Evolutionary conservation across 768 basidiomycete species (phyloP).

Genomic region (Rhodotorula sphaerocarpa): DNA sequence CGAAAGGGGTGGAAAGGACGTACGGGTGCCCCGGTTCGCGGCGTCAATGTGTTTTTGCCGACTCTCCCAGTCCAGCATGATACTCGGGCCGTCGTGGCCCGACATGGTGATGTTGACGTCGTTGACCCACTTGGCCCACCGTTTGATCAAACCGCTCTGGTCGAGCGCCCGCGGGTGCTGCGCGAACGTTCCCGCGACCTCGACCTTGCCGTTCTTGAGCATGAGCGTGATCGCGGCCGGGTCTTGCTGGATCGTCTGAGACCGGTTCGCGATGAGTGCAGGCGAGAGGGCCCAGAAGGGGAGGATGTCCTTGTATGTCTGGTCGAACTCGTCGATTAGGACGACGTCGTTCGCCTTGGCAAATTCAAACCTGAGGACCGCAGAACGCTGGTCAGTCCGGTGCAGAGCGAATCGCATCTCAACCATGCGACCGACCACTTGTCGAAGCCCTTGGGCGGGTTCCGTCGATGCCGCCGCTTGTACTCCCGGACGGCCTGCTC

Average conservation of each 20-base stretch:
- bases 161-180: slow-evolving; percentile 34
- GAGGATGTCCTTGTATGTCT: slow-evolving; percentile 36
- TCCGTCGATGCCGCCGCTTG: slow-evolving; percentile 58
- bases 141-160: slow-evolving; percentile 35
- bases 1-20: not conserved
- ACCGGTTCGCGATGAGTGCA: slow-evolving; percentile 16
- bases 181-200: slow-evolving; percentile 32
- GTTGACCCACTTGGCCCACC: slow-evolving; percentile 31
- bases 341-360: slow-evolving; percentile 62
- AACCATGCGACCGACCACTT: slow-evolving; percentile 54
- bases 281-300: slow-evolving; percentile 34
- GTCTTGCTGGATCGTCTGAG: slow-evolving; percentile 19
- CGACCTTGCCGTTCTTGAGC: slow-evolving; percentile 27
- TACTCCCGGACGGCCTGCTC: slow-evolving; percentile 74
- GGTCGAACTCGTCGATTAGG: slow-evolving; percentile 48
- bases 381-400: not conserved
- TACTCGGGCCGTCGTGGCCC: slow-evolving; percentile 39
- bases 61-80: slow-evolving; percentile 33
- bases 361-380: slow-evolving; percentile 50
- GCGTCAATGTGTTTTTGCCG: slow-evolving; percentile 17
- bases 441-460: slow-evolving; percentile 86
- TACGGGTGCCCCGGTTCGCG: slow-evolving; percentile 24
- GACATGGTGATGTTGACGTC: slow-evolving; percentile 40
- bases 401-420: too few species aligned
- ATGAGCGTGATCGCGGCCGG: slow-evolving; percentile 29